Conservation (phyloP, 257 asterid species). For the Lavandula angustifolia region DNA sequence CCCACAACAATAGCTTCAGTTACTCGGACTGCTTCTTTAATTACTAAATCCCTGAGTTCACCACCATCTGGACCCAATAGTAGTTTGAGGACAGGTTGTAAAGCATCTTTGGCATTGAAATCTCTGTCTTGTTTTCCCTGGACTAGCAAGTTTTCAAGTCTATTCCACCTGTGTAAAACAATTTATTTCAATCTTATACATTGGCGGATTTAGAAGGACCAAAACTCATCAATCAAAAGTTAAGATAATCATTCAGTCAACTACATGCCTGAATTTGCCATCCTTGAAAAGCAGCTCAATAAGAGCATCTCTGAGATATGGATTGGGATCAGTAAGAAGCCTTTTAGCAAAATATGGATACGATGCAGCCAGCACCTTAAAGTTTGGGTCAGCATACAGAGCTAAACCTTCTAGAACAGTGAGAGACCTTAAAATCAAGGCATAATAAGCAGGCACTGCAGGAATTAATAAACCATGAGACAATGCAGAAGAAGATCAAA, state of each 20-base stretch:
- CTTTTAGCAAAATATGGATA: conserved; percentile 99
- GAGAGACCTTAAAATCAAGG: conserved; percentile 96
- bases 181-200: conserved; percentile 25
- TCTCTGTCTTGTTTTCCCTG: conserved; percentile 90
- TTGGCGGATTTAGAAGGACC: conserved; percentile 20
- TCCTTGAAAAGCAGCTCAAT: conserved; percentile 98
- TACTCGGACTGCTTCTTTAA: conserved; percentile 82
- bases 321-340: conserved; percentile 98
- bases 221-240: conserved; percentile 23
- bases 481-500: conserved; percentile 12
- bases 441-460: conserved; percentile 99
- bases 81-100: conserved; percentile 92
- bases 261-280: conserved; percentile 86
- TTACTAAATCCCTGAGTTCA: conserved; percentile 72
- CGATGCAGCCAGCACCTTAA: conserved; percentile 98
- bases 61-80: conserved; percentile 87
- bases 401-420: conserved; percentile 99
- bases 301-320: conserved; percentile 98
- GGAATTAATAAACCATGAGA: conserved; percentile 34
- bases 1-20: conserved; percentile 86
- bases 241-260: conserved; percentile 25
- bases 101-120: conserved; percentile 90
- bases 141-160: conserved; percentile 93
- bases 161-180: conserved; percentile 79
- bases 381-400: conserved; percentile 92